Base-by-base conservation (phyloP, 305 asterid species). In the Rubia tinctorum region DNA sequence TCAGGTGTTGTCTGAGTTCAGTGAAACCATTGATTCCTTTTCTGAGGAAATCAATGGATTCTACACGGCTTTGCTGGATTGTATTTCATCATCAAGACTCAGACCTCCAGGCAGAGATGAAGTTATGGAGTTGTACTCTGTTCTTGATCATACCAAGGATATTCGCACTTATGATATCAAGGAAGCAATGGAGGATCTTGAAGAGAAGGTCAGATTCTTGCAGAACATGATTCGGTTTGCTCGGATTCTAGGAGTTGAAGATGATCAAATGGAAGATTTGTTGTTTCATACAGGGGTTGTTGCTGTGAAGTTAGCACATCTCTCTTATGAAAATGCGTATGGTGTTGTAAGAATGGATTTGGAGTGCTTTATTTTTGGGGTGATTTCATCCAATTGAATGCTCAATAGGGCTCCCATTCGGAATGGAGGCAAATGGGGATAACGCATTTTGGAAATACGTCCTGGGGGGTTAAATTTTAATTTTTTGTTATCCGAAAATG, bases 81-180 rank as follows among this genome's bases (percentile, higher is more conserved):
- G 42, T 39, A 11, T 30, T 2, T 22, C 72, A 68, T 68, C 60
- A 15, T 14, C 51, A 45, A 12, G 30, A 17, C 59, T 17, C 25
- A 68, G 60, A 44, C 40, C 72, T 68, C 61, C 72, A 27, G 47
- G 3, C 60, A 14, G 43, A 47, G 72, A 68, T 68, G 72, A 47
- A 15, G 43, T 68, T 25, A 17, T 51, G 63, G 12, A 30, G 2
- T 69, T 49, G 2, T 10, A 51, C 63, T 49, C 47, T 5, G 27
- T 69, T 9, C 47, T 69, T 49, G 30, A 49, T 8, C 55, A 51
- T 9, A 30, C 39, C 0, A 27, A 43, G 63, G 63, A 69, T 49
- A 2, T 55, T 1, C 30, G 60, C 7, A 1, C 11, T 3, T 30
- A 8, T 8, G 62, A 51, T 8, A 20, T 45, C 13, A 20, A 1